These are phyloP conservation scores for Tuber microsphaerosporum DNA, from an alignment of 495 filamentous ascomycete species.

Conservation along the genomic window DNA sequence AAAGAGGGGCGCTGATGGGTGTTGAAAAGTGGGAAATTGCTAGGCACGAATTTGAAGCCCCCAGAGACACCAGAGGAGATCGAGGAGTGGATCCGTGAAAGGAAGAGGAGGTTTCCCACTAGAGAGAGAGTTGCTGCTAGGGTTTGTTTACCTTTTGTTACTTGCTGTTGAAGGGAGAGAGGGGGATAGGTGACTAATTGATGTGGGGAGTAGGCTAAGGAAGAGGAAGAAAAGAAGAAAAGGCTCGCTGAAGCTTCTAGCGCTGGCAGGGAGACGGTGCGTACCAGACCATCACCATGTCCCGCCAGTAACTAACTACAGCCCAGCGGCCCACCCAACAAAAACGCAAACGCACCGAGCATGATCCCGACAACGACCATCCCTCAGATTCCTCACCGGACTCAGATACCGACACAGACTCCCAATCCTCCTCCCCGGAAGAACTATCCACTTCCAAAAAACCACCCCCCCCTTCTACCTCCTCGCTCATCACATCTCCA, in stretches of 20 bases:
- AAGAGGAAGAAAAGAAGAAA: conserved; percentile 43
- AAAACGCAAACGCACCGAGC: conserved; percentile 22
- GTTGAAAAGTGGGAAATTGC: conserved; percentile 28
- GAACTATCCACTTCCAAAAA: neutral
- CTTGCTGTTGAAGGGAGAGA: neutral
- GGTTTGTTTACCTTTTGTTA: neutral
- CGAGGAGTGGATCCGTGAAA: conserved; percentile 59
- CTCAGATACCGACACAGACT: neutral
- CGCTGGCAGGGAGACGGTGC: neutral
- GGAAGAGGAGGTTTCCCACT: conserved; percentile 60
- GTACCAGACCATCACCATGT: neutral
- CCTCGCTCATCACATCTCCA: neutral
- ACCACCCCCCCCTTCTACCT: conserved; percentile 28
- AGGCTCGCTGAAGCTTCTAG: neutral
- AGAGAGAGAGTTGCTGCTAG: conserved; percentile 46
- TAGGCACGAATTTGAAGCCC: conserved; percentile 37
- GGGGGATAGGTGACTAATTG: neutral
- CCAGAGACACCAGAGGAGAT: conserved; percentile 48
- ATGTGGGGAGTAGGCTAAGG: conserved; percentile 37
- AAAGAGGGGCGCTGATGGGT: neutral
- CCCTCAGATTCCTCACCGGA: conserved; percentile 8
- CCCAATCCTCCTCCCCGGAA: conserved; percentile 8
- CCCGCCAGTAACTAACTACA: neutral
- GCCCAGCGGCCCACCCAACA: neutral
- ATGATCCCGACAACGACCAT: conserved; percentile 3